phyloP scores from a whole-genome alignment of 2,329 filamentous ascomycete species.

The Ophioceras dolichostomum region DNA sequence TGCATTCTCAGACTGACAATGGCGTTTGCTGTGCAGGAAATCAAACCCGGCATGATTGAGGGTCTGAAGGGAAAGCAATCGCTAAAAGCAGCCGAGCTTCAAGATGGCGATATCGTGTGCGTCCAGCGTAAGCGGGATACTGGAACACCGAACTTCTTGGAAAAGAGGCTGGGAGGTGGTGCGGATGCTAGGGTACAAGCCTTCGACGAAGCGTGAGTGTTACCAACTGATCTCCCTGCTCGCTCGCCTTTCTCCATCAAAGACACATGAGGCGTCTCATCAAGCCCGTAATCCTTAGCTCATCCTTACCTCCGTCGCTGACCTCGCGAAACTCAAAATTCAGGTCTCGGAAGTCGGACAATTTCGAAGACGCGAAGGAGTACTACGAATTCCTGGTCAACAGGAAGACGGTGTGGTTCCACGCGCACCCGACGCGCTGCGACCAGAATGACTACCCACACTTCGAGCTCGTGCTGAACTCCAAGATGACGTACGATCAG shows the following conservation, averaged over 20 bases:
- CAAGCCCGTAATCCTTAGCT: too few species aligned
- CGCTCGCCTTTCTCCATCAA: too few species aligned
- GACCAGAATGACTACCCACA: slow-evolving; percentile 45
- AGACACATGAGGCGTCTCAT: too few species aligned
- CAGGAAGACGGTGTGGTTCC: slow-evolving; percentile 67
- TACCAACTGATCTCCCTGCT: too few species aligned
- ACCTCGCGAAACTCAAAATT: too few species aligned
- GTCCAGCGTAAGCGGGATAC: slow-evolving; percentile 58
- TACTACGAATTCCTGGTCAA: slow-evolving; percentile 93
- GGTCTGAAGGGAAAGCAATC: slow-evolving; percentile 83
- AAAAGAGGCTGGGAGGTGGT: slow-evolving; percentile 25
- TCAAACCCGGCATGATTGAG: slow-evolving; percentile 97
- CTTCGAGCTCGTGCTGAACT: slow-evolving; percentile 70
- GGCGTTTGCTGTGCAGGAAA: slow-evolving; percentile 44
- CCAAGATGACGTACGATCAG: slow-evolving; percentile 82
- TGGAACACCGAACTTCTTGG: slow-evolving; percentile 17
- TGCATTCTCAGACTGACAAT: too few species aligned
- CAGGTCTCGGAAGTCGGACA: slow-evolving; percentile 30
- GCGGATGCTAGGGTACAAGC: too few species aligned
- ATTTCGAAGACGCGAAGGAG: slow-evolving; percentile 59
- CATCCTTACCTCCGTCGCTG: too few species aligned
- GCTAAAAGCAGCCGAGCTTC: slow-evolving; percentile 81
- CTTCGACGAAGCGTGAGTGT: slow-evolving; percentile 19
- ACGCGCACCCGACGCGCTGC: slow-evolving; percentile 48
- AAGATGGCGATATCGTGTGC: slow-evolving; percentile 93